These are phyloP conservation scores for Xylariomycetidae sp. DNA, from an alignment of 2,329 filamentous ascomycete genomes.

Conservation along the genomic window DNA sequence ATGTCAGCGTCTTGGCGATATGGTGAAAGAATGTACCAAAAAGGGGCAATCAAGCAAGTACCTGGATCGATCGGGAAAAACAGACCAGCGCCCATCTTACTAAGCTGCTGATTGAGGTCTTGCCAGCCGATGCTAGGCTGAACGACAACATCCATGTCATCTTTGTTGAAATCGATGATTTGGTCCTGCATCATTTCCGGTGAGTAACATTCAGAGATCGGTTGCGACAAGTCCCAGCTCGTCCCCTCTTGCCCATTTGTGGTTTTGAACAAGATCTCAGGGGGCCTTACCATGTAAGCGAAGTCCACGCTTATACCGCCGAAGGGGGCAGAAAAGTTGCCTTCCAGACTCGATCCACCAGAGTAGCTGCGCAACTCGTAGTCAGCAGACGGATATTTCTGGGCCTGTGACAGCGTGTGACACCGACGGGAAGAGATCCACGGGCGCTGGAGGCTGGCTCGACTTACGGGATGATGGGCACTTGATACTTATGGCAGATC, in stretches of 20 bases:
- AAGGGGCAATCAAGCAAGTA: constrained; percentile 20
- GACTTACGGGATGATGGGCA: constrained; percentile 86
- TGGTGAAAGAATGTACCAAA: background rate
- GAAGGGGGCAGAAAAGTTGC: constrained; percentile 82
- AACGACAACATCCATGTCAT: constrained; percentile 89
- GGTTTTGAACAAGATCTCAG: background rate
- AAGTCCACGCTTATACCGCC: constrained; percentile 91
- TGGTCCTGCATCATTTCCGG: constrained; percentile 57
- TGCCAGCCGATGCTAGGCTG: constrained; percentile 93
- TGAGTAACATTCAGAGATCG: too few relatives aligned
- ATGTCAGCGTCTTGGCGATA: constrained; percentile 14
- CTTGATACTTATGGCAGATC: constrained; percentile 71
- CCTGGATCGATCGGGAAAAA: constrained; percentile 92
- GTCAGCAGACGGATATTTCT: too few relatives aligned
- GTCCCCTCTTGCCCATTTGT: too few relatives aligned
- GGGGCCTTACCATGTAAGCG: constrained; percentile 57
- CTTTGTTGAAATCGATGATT: constrained; percentile 72
- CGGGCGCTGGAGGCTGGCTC: too few relatives aligned
- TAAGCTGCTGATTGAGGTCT: constrained; percentile 68
- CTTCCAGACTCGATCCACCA: constrained; percentile 81
- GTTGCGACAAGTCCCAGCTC: too few relatives aligned
- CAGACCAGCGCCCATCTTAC: constrained; percentile 67
- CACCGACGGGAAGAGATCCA: too few relatives aligned
- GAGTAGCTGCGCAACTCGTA: too few relatives aligned
- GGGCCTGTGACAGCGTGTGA: too few relatives aligned